phyloP scores from a whole-genome alignment of 2,329 filamentous ascomycete species.

The Keithomyces neogunnii region DNA sequence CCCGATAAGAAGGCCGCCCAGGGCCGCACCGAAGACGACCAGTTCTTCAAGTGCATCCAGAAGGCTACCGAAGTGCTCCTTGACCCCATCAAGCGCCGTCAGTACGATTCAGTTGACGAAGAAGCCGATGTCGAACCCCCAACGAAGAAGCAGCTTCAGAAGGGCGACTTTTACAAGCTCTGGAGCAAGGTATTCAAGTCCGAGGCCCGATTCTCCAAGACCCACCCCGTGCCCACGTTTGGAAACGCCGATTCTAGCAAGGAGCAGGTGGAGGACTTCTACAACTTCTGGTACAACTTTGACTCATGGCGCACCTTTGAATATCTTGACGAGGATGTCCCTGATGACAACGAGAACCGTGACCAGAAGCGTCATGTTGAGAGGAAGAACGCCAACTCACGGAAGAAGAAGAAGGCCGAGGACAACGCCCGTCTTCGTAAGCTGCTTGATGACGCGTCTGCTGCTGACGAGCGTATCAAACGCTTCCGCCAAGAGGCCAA shows the following conservation, averaged over 20 bases:
- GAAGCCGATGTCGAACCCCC: conserved; percentile 87
- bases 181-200: conserved; percentile 87
- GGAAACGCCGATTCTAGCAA: conserved; percentile 77
- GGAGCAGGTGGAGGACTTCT: conserved; percentile 89
- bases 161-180: conserved; percentile 90
- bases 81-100: conserved; percentile 84
- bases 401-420: conserved; percentile 99
- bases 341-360: conserved; percentile 97
- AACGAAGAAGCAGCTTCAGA: conserved; percentile 78
- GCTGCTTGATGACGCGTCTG: conserved; percentile 78
- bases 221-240: conserved; percentile 77
- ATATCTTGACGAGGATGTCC: conserved; percentile 97
- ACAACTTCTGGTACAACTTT: conserved; percentile 99
- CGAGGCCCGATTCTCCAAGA: conserved; percentile 87
- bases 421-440: conserved; percentile 86
- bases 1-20: conserved; percentile 97
- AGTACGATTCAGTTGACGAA: conserved; percentile 96
- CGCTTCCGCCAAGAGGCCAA: conserved; percentile 87
- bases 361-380: conserved; percentile 98
- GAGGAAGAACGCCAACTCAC: conserved; percentile 94
- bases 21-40: conserved; percentile 82
- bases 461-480: conserved; percentile 92
- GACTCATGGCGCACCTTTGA: conserved; percentile 97
- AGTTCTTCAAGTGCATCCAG: conserved; percentile 99
- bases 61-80: conserved; percentile 91